These are phyloP conservation scores for Fusarium annulatum DNA, from an alignment of 2,329 filamentous ascomycete species.

Conservation along the genomic window DNA sequence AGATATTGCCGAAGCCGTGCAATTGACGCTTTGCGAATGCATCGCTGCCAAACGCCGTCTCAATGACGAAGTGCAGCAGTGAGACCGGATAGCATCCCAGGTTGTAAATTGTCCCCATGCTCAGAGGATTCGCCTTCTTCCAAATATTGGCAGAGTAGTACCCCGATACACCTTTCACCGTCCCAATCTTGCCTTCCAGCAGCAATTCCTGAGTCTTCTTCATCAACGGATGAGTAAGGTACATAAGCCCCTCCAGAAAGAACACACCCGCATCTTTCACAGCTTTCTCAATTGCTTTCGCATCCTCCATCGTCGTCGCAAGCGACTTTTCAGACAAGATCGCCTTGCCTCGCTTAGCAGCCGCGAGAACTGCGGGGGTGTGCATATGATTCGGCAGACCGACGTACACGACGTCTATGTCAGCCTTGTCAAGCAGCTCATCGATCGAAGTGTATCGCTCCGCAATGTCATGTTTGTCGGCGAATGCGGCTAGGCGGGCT, in stretches of 20 bases:
- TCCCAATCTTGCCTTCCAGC: not conserved
- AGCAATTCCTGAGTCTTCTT: constrained; percentile 3
- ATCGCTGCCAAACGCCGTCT: not conserved
- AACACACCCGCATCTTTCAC: not conserved
- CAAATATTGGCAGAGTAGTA: constrained; percentile 21
- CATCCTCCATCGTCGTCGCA: constrained; percentile 12
- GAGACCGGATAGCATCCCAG: constrained; percentile 11
- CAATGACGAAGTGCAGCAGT: not conserved
- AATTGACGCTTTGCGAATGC: not conserved
- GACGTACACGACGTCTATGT: constrained; percentile 14
- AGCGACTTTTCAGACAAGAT: constrained; percentile 14
- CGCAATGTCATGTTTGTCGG: constrained; percentile 2
- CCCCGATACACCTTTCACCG: not conserved
- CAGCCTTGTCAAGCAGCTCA: constrained; percentile 1
- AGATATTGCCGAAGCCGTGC: constrained; percentile 8
- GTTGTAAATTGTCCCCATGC: constrained; percentile 12
- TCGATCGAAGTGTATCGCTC: constrained; percentile 10
- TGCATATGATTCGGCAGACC: constrained; percentile 25
- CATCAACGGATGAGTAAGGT: constrained; percentile 6
- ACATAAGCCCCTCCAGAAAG: constrained; percentile 12
- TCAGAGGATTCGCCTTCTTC: constrained; percentile 16
- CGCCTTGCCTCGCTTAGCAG: constrained; percentile 18
- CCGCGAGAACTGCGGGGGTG: constrained; percentile 12
- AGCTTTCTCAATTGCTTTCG: not conserved
- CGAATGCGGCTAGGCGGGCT: not conserved